Evolutionary conservation across 2,329 filamentous ascomycete genomes (phyloP).

Genomic region (Hymenoscyphus linearis): DNA sequence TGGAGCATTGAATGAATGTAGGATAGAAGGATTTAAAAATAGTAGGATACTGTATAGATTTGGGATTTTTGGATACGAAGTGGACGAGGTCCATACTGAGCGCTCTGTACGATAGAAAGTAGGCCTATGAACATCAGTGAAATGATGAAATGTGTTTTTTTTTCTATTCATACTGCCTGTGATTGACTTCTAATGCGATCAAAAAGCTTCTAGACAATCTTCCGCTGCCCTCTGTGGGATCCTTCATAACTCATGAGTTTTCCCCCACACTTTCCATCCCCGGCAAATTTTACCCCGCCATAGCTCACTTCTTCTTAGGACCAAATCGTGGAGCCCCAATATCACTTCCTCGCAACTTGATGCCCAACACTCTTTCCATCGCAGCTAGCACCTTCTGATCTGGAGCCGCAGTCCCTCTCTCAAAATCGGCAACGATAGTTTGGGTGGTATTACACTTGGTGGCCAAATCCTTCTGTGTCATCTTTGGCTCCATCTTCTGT

Average conservation of each 20-base stretch:
- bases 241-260: constrained; percentile 2
- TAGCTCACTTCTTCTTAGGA: constrained; percentile 35
- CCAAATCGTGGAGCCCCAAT: constrained; percentile 80
- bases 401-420: constrained; percentile 70
- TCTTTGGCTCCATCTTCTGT: constrained; percentile 79
- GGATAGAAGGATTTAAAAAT: background rate
- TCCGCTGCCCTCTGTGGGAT: background rate
- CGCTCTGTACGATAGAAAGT: background rate
- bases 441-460: constrained; percentile 86
- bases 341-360: constrained; percentile 79
- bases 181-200: constrained; percentile 14
- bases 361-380: constrained; percentile 81
- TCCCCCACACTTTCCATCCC: constrained; percentile 4
- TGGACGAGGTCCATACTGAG: background rate
- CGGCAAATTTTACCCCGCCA: constrained; percentile 2
- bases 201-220: background rate
- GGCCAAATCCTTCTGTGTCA: constrained; percentile 87
- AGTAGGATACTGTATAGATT: constrained; percentile 1
- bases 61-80: constrained; percentile 8
- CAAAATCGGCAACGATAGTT: constrained; percentile 75
- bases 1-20: background rate
- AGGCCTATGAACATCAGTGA: background rate
- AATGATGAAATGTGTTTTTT: constrained; percentile 8
- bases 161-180: constrained; percentile 7
- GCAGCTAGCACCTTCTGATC: constrained; percentile 76